A percentile compares a stretch with the other conserved stretches of the same genome.
These are phyloP conservation scores for Allomyces arbusculus DNA, from an alignment of 192 early-diverging fungal species.

Conservation along the genomic window DNA sequence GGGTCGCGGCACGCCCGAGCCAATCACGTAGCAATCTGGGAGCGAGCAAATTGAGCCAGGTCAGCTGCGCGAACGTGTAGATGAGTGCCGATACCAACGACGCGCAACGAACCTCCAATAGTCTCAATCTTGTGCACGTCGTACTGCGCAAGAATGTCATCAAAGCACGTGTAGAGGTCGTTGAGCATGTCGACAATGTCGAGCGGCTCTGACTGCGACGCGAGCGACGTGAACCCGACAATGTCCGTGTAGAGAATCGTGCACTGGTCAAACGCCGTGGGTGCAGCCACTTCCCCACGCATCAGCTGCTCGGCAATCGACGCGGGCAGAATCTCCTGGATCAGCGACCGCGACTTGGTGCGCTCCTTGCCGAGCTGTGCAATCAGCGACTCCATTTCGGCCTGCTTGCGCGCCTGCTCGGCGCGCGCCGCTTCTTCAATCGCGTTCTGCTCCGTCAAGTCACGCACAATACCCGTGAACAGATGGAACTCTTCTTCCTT, in stretches of 20 bases:
- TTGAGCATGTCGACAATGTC: neutral
- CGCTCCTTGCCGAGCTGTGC: neutral
- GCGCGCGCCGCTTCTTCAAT: neutral
- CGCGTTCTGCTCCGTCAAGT: slow-evolving; percentile 1
- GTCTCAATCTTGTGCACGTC: neutral
- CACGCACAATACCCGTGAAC: slow-evolving; percentile 4
- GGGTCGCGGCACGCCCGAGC: neutral
- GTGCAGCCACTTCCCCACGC: neutral
- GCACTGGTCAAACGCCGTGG: neutral
- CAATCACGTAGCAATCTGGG: neutral
- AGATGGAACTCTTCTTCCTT: slow-evolving; percentile 2
- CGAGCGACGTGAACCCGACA: neutral
- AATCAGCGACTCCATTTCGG: neutral
- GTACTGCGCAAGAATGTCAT: neutral
- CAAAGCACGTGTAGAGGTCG: neutral
- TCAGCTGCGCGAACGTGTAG: no score
- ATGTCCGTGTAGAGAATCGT: neutral
- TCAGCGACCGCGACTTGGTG: neutral
- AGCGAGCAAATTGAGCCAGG: no score
- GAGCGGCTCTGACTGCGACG: neutral
- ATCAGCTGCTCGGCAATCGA: neutral
- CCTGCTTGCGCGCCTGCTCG: neutral
- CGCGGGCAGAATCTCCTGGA: neutral
- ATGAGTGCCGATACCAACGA: no score
- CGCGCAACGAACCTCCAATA: neutral